Evolutionary conservation across 371 early-diverging fungal species (phyloP), one percentile per base, ranked within the genome.

Genomic region (Mortierella sp.): DNA sequence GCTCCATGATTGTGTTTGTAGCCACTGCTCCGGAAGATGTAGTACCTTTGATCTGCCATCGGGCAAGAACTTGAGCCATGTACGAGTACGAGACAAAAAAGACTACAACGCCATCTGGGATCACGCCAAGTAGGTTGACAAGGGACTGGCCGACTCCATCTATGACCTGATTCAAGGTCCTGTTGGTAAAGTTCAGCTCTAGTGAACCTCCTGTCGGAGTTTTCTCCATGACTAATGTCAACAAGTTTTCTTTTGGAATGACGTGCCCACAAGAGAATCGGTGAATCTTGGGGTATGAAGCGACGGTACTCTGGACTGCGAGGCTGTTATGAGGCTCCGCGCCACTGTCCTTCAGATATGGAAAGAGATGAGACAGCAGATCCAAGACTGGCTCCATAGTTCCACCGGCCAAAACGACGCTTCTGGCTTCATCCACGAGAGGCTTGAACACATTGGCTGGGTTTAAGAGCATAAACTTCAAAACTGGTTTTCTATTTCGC

Each of bases 71-170:
- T 40, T 84, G 75, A 10, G 96, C 94, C 83, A 99, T 88, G 73
- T 94, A 95, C 5, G 91, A 77, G 71, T 97, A 98, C 2, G 97
- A 97, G 0, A 96, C 92, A 75, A 99, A 97, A 75, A 99, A 99
- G 51, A 93, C 93, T 0, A 99, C 97, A 8, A 98, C 86, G 4
- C 99, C 99, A 70, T 93, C 96, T 0, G 98, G 98, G n/a, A 97
- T 92, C 18, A 95, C 88, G 62, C 89, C 90, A 62, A 91, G 89
- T 6, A 98, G 69, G 62, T 96, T 95, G 3, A 90, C 87, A 55
- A 99, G 75, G 0, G 90, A 83, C 32, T 87, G 87, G 0, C 96
- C 95, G 0, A 93, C 83, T 59, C 94, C 95, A 58, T 92, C 90
- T 35, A 95, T 89, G 77, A 94, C 89, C 79, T 93, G 58, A 20